These are phyloP conservation scores for Populus tremula DNA, from an alignment of 345 rosid genomes.

Conservation along the genomic window DNA sequence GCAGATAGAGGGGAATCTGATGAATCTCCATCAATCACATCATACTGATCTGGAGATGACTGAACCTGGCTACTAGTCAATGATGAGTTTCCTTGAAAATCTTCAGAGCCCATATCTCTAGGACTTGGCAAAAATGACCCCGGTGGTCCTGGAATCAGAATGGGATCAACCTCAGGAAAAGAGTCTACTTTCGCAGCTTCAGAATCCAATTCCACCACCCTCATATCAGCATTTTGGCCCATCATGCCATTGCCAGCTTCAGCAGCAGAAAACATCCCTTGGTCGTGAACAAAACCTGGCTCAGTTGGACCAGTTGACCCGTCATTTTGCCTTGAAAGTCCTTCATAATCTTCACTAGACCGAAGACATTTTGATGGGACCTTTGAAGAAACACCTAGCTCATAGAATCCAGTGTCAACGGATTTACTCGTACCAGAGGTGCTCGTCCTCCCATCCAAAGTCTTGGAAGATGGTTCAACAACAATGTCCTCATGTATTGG, in stretches of 20 bases:
- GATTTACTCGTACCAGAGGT: conserved; percentile 29
- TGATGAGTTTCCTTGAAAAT: conserved; percentile 89
- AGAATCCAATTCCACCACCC: conserved; percentile 39
- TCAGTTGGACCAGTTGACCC: conserved; percentile 21
- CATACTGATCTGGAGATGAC: conserved; percentile 74
- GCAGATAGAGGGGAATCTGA: conserved; percentile 85
- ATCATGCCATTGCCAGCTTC: conserved; percentile 42
- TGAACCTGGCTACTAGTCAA: conserved; percentile 70
- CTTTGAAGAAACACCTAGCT: conserved; percentile 27
- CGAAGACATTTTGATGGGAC: conserved; percentile 40
- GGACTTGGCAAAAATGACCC: conserved; percentile 98
- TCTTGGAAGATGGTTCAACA: conserved; percentile 12
- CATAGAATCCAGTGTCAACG: conserved; percentile 26
- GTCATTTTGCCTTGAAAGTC: conserved; percentile 38
- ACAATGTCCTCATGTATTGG: conserved; percentile 11
- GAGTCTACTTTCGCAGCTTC: conserved; percentile 46
- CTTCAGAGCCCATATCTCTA: conserved; percentile 79
- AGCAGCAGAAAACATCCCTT: conserved; percentile 49
- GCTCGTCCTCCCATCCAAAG: conserved; percentile 25
- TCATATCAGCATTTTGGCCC: conserved; percentile 30
- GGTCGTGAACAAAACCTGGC: conserved; percentile 37
- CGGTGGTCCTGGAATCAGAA: conserved; percentile 96
- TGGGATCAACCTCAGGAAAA: conserved; percentile 82
- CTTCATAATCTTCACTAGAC: conserved; percentile 38
- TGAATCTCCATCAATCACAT: conserved; percentile 62